Conservation (phyloP, 1,284 basidiomycete genomes). For the Kwoniella shivajii region DNA sequence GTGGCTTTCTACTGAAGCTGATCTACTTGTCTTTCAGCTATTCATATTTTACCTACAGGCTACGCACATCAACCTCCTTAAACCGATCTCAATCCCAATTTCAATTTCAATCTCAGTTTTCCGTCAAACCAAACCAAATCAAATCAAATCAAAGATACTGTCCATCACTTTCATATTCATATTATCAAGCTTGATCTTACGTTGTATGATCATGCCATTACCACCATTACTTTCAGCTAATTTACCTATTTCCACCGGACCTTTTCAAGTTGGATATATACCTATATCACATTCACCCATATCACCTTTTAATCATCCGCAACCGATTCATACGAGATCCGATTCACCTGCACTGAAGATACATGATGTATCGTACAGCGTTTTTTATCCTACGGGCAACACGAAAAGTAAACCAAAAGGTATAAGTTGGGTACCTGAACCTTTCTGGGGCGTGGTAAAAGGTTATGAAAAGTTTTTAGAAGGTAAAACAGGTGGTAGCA, state of each 20-base stretch:
- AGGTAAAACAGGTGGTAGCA: conserved; percentile 26
- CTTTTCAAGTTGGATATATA: conserved; percentile 33
- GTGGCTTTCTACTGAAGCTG: too few relatives aligned
- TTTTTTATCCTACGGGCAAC: conserved; percentile 42
- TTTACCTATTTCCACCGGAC: conserved; percentile 33
- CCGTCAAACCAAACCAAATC: too few relatives aligned
- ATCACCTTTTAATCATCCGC: conserved; percentile 17
- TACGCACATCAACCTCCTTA: too few relatives aligned
- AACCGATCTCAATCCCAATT: too few relatives aligned
- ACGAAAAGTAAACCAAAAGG: neutral
- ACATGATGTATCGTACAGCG: conserved; percentile 33
- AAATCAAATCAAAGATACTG: too few relatives aligned
- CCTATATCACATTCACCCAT: conserved; percentile 25
- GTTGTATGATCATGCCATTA: conserved; percentile 9
- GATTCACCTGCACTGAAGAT: conserved; percentile 33
- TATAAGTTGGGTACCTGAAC: conserved; percentile 37
- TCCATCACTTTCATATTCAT: too few relatives aligned
- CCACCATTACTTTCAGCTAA: conserved; percentile 29
- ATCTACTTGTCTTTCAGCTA: too few relatives aligned
- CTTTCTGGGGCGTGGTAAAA: conserved; percentile 25
- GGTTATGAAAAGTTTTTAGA: conserved; percentile 41
- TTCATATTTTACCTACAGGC: too few relatives aligned
- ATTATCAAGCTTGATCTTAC: too few relatives aligned
- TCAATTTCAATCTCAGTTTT: too few relatives aligned
- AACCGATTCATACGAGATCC: conserved; percentile 16